Base-by-base conservation (phyloP, 257 asterid genomes). In the Cordia subcordata region DNA sequence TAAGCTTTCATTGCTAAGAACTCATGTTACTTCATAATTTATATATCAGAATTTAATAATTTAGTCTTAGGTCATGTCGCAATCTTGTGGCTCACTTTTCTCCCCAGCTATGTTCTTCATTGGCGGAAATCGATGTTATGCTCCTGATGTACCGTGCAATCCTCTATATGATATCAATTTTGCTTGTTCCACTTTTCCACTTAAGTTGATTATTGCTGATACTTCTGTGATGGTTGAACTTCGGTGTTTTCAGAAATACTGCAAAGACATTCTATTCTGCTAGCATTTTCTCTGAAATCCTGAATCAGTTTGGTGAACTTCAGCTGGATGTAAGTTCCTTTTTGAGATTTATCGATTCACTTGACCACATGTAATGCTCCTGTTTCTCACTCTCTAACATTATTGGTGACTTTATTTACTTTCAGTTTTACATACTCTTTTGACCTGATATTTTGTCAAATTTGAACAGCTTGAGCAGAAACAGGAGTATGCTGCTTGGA, bases 181-280 rank as follows among this genome's bases (percentile, higher is more conserved):
- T n/a, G 35, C 35, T 27, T 27, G n/a, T 27, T 27, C 6, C 35
- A 27, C 4, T 27, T 27, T 27, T 35, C 40, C 3, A 40, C n/a
- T 37, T 19, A 23, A 18, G 16, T 15, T 15, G 33, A 21, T 35
- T 33, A 39, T 21, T 21, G 33, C 32, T 62, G 21, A 11, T 57
- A 59, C 20, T 51, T 68, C n/a, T 45, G 13, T n/a, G 10, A n/a
- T 11, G 14, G 21, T 11, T 44, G 38, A 13, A n/a, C 23, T 42
- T n/a, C 33, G 38, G 22, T 60, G 65, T 55, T 66, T 65, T 51
- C 92, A 86, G 99, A 87, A 89, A 76, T 67, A 89, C 99, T 55
- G 99, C 99, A 57, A 93, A 93, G 79, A 93, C 99, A 8, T 89
- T 89, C 71, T 93, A 89, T 75, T 97, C 99, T 53, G 97, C 99